These are phyloP conservation scores for Arthroderma sp. DNA, from an alignment of 2,329 filamentous ascomycete species.

Conservation along the genomic window DNA sequence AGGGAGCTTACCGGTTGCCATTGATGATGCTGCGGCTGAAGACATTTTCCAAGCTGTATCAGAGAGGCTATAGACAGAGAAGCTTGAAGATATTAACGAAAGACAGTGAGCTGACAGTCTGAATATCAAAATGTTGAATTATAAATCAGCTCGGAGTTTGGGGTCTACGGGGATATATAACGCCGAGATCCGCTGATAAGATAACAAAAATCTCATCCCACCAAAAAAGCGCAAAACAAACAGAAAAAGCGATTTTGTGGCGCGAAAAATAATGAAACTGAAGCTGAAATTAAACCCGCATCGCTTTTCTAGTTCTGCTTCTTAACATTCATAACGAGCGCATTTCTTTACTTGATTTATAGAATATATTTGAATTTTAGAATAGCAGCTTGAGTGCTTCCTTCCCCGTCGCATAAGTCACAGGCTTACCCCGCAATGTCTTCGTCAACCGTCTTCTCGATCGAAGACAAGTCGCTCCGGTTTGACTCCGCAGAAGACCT, in stretches of 20 bases:
- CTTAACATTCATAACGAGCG: neutral
- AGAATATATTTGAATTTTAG: constrained; percentile 2
- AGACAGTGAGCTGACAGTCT: neutral
- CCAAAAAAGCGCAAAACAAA: neutral
- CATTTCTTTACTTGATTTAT: constrained; percentile 8
- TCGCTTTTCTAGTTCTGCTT: neutral
- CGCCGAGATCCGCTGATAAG: neutral
- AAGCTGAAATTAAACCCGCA: neutral
- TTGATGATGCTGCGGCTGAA: neutral
- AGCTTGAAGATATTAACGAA: neutral
- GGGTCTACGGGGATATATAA: neutral
- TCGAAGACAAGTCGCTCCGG: constrained; percentile 85
- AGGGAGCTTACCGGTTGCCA: constrained; percentile 1
- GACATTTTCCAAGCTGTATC: constrained; percentile 1
- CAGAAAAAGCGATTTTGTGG: neutral
- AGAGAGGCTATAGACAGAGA: neutral
- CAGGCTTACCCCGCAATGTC: constrained; percentile 35
- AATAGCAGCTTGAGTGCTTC: neutral
- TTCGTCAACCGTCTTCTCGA: constrained; percentile 51
- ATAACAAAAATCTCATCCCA: neutral
- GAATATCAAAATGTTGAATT: neutral
- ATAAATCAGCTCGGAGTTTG: neutral
- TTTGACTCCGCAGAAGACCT: constrained; percentile 80
- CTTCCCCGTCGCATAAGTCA: constrained; percentile 11
- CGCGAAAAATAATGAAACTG: neutral